Percentiles rank a stretch among this genome's conserved stretches.
Conservation (phyloP, 2,329 filamentous ascomycete species). For the Drechslerella dactyloides region DNA sequence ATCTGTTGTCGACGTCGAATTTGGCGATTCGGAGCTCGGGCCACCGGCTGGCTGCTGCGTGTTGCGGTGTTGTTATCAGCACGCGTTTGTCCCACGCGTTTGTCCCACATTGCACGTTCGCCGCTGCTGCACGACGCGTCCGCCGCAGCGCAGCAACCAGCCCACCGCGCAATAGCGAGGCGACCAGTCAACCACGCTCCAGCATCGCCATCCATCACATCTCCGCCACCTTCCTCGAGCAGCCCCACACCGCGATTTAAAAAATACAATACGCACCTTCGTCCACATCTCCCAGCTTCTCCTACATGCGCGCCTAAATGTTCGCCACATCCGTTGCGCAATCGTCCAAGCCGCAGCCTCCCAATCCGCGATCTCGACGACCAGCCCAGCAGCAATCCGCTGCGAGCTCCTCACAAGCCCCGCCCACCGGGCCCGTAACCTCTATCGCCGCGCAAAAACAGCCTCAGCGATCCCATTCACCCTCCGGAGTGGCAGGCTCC, state of each 20-base stretch:
- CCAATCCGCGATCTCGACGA: slow-evolving; percentile 56
- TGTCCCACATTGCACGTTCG: neutral
- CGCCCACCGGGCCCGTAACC: slow-evolving; percentile 36
- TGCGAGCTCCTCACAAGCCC: slow-evolving; percentile 32
- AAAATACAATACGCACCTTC: neutral
- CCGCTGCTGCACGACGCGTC: slow-evolving; percentile 28
- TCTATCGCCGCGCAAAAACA: slow-evolving; percentile 48
- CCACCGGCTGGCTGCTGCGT: slow-evolving; percentile 1
- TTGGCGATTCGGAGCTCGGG: slow-evolving; percentile 10
- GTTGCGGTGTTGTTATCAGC: slow-evolving; percentile 23
- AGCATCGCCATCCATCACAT: slow-evolving; percentile 3
- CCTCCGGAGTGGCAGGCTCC: slow-evolving; percentile 50
- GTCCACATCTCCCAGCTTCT: neutral
- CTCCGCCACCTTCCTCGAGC: neutral
- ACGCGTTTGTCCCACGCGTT: slow-evolving; percentile 33
- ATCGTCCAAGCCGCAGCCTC: slow-evolving; percentile 62
- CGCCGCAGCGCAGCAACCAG: no score
- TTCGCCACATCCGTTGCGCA: slow-evolving; percentile 42
- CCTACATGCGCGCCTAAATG: slow-evolving; percentile 48
- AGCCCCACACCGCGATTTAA: neutral
- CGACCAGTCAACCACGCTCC: slow-evolving; percentile 33
- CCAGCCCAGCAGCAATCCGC: slow-evolving; percentile 55
- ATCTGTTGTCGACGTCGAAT: neutral
- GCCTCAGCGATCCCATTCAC: slow-evolving; percentile 50
- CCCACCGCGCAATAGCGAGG: no score